Evolutionary conservation across 352 stramenopile species (phyloP), one percentile per base, ranked within the genome.

Genomic region (Phytophthora meadii): DNA sequence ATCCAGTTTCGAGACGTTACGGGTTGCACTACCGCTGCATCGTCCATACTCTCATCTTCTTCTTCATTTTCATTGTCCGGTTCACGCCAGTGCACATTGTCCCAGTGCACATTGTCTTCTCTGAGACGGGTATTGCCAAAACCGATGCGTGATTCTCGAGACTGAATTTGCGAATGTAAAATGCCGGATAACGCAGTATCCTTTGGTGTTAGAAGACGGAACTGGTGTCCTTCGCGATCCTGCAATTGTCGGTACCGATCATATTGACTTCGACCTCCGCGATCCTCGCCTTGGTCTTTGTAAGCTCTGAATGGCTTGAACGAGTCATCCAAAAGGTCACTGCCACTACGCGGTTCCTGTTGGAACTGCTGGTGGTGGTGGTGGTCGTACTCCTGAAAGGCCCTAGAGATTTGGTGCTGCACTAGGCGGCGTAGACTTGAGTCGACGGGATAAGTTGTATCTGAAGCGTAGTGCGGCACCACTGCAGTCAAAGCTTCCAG

Each of bases 341-440:
- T 27, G 17, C 30, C 19, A 22, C 19, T 22, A 22, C 19, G 19
- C 19, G 19, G 19, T 22, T 22, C 19, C 19, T 22, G 19, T 22
- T 22, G 27, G 4, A 1, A 37, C 11, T 61, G 55, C 12, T 52
- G 54, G 30, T 69, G 53, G 19, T 22, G 19, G 19, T 22, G 19
- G 44, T 74, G 59, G 46, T 77, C 66, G 57, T 75, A 82, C 27
- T 72, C 67, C 9, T 68, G 74, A 46, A 82, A 82, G 1, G 74
- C 74, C 44, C 65, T 67, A 0, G 74, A 76, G 28, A 82, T 82
- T 36, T 79, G 70, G 32, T 65, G 44, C 51, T 82, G 66, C 15
- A 82, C 66, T 28, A 82, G 63, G 32, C 63, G 55, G 5, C 68
- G 70, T 11, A 77, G 51, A n/a, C 47, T 19, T 12, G 56, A 57